A percentile compares a stretch with the other conserved stretches of the same genome.
Evolutionary conservation across 2,329 filamentous ascomycete genomes (phyloP).

Genomic region (Graphilbum fragrans): DNA sequence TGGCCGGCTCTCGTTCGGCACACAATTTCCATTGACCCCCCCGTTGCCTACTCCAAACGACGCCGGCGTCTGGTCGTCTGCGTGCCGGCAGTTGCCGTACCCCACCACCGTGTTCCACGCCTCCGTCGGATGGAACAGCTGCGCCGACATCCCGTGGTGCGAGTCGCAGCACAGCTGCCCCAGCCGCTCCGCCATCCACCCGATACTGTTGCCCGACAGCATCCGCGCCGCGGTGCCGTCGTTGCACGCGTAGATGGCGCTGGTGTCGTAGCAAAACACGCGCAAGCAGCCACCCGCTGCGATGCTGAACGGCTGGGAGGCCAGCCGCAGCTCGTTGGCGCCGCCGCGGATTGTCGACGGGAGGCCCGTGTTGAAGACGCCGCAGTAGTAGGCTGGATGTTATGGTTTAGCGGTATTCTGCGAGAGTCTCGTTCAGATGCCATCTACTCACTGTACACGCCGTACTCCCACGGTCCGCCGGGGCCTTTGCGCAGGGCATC

Average conservation of each 20-base stretch:
- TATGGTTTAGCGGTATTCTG: too few species aligned
- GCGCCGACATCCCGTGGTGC: conserved; percentile 7
- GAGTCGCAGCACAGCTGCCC: conserved; percentile 9
- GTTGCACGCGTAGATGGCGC: conserved; percentile 10
- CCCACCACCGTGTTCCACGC: conserved; percentile 9
- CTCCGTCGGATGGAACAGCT: conserved; percentile 9
- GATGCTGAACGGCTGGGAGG: conserved; percentile 1
- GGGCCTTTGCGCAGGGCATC: conserved; percentile 1
- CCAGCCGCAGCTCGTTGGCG: conserved; percentile 1
- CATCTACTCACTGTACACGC: conserved; percentile 6
- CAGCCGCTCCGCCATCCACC: conserved; percentile 8
- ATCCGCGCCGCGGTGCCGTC: background rate
- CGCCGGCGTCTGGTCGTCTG: conserved; percentile 4
- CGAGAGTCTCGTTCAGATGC: too few species aligned
- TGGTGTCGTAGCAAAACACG: conserved; percentile 10
- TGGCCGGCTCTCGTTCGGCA: background rate
- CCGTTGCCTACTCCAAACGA: conserved; percentile 7
- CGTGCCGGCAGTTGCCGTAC: conserved; percentile 12
- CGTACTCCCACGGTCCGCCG: conserved; percentile 8
- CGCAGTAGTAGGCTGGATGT: conserved; percentile 9
- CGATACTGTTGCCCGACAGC: conserved; percentile 5
- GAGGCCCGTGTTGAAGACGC: conserved; percentile 8
- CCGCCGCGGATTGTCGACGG: conserved; percentile 1
- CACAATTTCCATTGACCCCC: conserved; percentile 9
- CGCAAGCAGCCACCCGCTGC: conserved; percentile 4